Percentiles rank a stretch among this genome's conserved stretches.
Evolutionary conservation across 805 yeast genomes (phyloP).

Genomic region (Cyberlindnera maritima): DNA sequence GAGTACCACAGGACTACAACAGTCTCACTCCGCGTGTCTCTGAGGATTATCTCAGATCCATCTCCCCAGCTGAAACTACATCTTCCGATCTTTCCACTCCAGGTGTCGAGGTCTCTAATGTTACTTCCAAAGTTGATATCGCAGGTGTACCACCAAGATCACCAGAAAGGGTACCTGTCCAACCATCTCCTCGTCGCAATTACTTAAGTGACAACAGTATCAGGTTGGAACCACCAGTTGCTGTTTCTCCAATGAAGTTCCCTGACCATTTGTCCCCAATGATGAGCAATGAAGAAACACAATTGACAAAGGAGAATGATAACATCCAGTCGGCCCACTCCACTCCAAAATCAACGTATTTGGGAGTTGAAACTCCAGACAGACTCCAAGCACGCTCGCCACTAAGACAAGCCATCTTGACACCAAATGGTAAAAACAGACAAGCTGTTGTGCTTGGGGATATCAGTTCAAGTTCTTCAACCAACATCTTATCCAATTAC

Average conservation of each 20-base stretch:
- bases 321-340: background rate
- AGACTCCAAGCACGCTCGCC: slow-evolving; percentile 15
- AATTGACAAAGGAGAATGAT: background rate
- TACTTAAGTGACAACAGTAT: background rate
- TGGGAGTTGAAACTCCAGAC: slow-evolving; percentile 10
- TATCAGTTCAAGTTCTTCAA: slow-evolving; percentile 24
- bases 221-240: slow-evolving; percentile 20
- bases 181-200: background rate
- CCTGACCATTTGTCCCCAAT: slow-evolving; percentile 13
- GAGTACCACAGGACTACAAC: slow-evolving; percentile 22
- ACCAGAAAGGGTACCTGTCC: slow-evolving; percentile 17
- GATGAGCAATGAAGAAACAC: background rate
- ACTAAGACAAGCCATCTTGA: slow-evolving; percentile 14
- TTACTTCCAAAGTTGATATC: slow-evolving; percentile 7
- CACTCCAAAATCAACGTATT: slow-evolving; percentile 6
- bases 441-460: slow-evolving; percentile 26
- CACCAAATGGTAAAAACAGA: slow-evolving; percentile 26
- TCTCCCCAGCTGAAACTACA: slow-evolving; percentile 17
- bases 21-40: slow-evolving; percentile 10
- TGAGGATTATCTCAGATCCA: slow-evolving; percentile 10
- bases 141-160: slow-evolving; percentile 23
- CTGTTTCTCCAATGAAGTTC: slow-evolving; percentile 20
- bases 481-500: slow-evolving; percentile 24
- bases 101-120: slow-evolving; percentile 9
- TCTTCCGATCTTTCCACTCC: slow-evolving; percentile 21